Percentiles rank a stretch among this genome's conserved stretches.
Conservation (phyloP, 108 stramenopile genomes). For the Cylindrotheca fusiformis region DNA sequence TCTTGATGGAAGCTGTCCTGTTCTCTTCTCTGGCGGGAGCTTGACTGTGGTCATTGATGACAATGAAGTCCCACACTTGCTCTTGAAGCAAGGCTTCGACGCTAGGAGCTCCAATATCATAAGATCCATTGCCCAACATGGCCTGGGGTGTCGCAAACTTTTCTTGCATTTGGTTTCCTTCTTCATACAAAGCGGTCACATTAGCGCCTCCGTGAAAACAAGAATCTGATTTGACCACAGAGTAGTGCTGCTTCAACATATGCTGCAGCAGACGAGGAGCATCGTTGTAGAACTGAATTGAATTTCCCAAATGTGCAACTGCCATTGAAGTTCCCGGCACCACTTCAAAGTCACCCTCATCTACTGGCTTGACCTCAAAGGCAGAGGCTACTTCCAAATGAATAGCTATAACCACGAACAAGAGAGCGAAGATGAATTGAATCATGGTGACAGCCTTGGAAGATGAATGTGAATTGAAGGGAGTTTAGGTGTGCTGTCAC, state of each 20-base stretch:
- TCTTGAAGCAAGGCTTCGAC: constrained; percentile 40
- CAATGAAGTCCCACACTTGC: constrained; percentile 53
- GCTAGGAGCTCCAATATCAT: constrained; percentile 68
- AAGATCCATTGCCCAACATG: constrained; percentile 21
- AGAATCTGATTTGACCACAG: constrained; percentile 44
- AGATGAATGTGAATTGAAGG: too few relatives aligned
- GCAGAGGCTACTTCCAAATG: too few relatives aligned
- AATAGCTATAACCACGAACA: too few relatives aligned
- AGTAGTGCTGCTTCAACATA: constrained; percentile 27
- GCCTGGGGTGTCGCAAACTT: constrained; percentile 51
- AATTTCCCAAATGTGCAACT: constrained; percentile 57
- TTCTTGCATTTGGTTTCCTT: constrained; percentile 67
- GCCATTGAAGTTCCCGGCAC: neutral
- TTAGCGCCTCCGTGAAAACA: constrained; percentile 64
- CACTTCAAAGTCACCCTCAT: neutral
- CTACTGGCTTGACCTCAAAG: too few relatives aligned
- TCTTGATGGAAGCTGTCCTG: constrained; percentile 30
- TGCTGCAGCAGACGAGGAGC: constrained; percentile 57
- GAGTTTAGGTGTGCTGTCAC: too few relatives aligned
- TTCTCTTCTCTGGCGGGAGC: constrained; percentile 43
- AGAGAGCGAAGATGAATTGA: too few relatives aligned
- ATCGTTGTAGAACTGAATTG: constrained; percentile 77
- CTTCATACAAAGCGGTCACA: constrained; percentile 38
- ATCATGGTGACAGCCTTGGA: too few relatives aligned
- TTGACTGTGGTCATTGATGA: constrained; percentile 82